These are phyloP conservation scores for Ogataea ganodermae DNA, from an alignment of 805 yeast genomes.

Conservation along the genomic window DNA sequence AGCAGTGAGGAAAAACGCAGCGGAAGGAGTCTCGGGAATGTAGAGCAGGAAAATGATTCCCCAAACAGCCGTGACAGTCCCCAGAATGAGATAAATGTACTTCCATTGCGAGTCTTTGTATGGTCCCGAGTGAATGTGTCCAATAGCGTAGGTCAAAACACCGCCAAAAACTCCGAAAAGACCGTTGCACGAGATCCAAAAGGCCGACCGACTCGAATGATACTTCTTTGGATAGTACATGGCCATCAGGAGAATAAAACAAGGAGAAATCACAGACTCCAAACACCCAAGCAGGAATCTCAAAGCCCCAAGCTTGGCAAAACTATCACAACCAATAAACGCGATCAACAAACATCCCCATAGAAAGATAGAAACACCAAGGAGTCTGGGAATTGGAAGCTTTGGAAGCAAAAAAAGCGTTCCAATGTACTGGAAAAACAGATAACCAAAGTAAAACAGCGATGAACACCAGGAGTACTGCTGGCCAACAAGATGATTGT, in stretches of 20 bases:
- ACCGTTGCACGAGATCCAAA: conserved; percentile 41
- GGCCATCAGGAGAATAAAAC: conserved; percentile 34
- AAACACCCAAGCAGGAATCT: conserved; percentile 46
- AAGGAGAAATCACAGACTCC: conserved; percentile 43
- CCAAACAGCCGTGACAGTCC: conserved; percentile 43
- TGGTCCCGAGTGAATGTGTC: conserved; percentile 41
- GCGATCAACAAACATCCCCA: conserved; percentile 63
- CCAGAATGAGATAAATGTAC: conserved; percentile 44
- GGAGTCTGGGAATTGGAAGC: conserved; percentile 54
- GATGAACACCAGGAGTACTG: conserved; percentile 36
- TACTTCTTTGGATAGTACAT: conserved; percentile 30
- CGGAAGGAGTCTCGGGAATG: conserved; percentile 45
- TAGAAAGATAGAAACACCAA: conserved; percentile 46
- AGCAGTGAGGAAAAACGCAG: conserved; percentile 44
- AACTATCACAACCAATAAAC: conserved; percentile 44
- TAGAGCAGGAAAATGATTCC: conserved; percentile 27
- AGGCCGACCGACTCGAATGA: conserved; percentile 29
- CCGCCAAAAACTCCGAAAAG: conserved; percentile 30
- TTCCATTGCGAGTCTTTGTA: conserved; percentile 41
- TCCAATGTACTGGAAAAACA: conserved; percentile 55
- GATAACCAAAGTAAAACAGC: conserved; percentile 53
- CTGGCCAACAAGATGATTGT: conserved; percentile 47
- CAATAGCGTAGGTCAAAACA: conserved; percentile 26
- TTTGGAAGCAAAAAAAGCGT: conserved; percentile 48
- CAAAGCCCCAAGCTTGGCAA: conserved; percentile 44